A percentile compares a stretch with the other conserved stretches of the same genome.
These are phyloP conservation scores for Quercus glauca DNA, from an alignment of 306 rosid species.

Conservation along the genomic window DNA sequence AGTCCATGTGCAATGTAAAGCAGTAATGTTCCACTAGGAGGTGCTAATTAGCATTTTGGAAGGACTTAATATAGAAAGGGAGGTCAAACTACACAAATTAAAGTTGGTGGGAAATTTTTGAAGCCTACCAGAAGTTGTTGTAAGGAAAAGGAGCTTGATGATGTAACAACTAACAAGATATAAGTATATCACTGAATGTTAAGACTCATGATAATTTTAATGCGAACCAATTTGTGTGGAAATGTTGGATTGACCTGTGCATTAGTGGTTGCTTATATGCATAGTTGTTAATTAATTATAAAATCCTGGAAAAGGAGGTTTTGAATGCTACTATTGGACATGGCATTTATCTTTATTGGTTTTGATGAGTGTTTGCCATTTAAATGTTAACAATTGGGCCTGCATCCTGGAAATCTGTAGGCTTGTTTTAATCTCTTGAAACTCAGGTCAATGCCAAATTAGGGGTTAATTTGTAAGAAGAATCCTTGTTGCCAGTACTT, in stretches of 20 bases:
- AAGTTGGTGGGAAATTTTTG: not conserved
- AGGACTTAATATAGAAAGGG: not conserved
- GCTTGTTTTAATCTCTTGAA: not conserved
- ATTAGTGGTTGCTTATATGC: not conserved
- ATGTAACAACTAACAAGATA: not conserved
- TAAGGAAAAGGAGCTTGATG: not conserved
- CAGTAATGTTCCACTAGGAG: not conserved
- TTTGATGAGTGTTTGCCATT: not conserved
- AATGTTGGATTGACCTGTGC: not conserved
- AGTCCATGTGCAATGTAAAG: not conserved
- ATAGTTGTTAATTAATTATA: not conserved
- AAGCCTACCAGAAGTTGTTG: not conserved
- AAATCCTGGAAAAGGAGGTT: not conserved
- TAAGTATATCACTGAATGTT: not conserved
- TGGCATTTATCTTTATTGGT: not conserved
- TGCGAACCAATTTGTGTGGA: not conserved
- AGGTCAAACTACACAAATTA: not conserved
- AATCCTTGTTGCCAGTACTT: not conserved
- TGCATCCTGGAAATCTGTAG: not conserved
- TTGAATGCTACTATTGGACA: not conserved
- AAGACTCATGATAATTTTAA: not conserved
- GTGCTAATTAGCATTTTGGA: not conserved
- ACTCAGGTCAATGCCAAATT: not conserved
- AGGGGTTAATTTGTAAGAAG: not conserved
- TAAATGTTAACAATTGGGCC: not conserved